phyloP scores from a whole-genome alignment of 2,329 filamentous ascomycete genomes.

The Claviceps monticola region DNA sequence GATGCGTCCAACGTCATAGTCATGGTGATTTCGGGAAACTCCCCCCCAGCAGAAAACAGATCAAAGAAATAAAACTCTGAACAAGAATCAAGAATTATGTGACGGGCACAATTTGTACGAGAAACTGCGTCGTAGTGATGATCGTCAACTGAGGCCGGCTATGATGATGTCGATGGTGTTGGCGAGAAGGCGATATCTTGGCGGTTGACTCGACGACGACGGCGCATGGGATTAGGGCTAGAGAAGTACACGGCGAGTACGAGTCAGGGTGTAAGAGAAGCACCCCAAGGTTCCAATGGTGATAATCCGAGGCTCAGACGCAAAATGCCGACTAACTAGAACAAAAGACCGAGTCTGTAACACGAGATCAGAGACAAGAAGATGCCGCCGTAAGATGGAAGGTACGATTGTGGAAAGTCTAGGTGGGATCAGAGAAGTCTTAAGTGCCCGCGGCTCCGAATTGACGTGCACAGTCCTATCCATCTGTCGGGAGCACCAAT shows the following conservation, averaged over 20 bases:
- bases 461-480: slow-evolving; percentile 27
- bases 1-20: slow-evolving; percentile 91
- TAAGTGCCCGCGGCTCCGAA: slow-evolving; percentile 33
- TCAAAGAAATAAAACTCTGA: neutral
- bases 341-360: slow-evolving; percentile 31
- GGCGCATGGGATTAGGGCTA: neutral
- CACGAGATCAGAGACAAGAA: slow-evolving; percentile 26
- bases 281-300: neutral
- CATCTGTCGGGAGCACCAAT: slow-evolving; percentile 23
- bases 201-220: neutral
- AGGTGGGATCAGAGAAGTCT: slow-evolving; percentile 46
- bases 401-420: slow-evolving; percentile 16
- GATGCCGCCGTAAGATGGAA: slow-evolving; percentile 20
- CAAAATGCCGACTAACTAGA: slow-evolving; percentile 30
- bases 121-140: neutral
- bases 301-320: slow-evolving; percentile 37
- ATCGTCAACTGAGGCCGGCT: neutral
- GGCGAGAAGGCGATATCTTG: neutral
- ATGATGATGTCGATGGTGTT: neutral
- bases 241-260: neutral
- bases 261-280: slow-evolving; percentile 7
- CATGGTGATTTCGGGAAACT: slow-evolving; percentile 41
- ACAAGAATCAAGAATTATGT: neutral
- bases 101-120: neutral
- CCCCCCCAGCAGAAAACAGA: neutral